Conservation (phyloP, 208 protist genomes). For the Vickermania spadyakhi region DNA sequence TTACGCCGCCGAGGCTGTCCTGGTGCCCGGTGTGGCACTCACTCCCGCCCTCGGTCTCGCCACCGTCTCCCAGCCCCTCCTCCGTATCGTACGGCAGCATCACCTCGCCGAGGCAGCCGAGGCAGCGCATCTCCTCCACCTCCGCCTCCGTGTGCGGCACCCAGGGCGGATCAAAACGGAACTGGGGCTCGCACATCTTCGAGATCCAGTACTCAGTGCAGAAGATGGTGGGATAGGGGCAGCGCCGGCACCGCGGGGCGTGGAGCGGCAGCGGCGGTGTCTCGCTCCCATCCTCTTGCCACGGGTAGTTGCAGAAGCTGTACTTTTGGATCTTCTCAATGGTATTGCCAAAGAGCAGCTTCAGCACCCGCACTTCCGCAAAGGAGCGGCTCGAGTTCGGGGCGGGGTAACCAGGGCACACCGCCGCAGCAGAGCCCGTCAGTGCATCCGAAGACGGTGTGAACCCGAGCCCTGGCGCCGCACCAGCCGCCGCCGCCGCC, state of each 20-base stretch:
- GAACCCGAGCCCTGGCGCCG: neutral
- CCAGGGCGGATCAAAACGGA: conserved; percentile 17
- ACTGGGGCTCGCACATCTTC: conserved; percentile 58
- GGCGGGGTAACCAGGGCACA: conserved; percentile 25
- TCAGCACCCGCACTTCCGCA: conserved; percentile 33
- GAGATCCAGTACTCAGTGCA: conserved; percentile 34
- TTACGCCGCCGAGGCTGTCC: no score
- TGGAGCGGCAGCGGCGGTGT: conserved; percentile 9
- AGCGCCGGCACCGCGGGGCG: conserved; percentile 24
- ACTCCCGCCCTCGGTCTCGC: no score
- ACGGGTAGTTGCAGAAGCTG: conserved; percentile 32
- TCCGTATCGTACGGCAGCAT: conserved; percentile 3
- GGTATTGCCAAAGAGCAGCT: conserved; percentile 49
- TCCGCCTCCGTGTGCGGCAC: neutral
- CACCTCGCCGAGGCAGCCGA: neutral
- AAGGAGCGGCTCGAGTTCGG: conserved; percentile 33
- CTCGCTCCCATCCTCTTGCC: conserved; percentile 3
- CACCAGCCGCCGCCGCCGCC: neutral
- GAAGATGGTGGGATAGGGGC: conserved; percentile 39
- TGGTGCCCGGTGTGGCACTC: no score
- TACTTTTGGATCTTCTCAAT: conserved; percentile 26
- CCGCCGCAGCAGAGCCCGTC: neutral
- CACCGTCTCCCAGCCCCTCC: neutral
- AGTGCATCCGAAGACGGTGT: neutral
- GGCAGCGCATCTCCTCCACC: conserved; percentile 1